A percentile compares a stretch with the other conserved stretches of the same genome.
Evolutionary conservation across 2,329 filamentous ascomycete species (phyloP).

Genomic region (Teratosphaeriaceae sp.): DNA sequence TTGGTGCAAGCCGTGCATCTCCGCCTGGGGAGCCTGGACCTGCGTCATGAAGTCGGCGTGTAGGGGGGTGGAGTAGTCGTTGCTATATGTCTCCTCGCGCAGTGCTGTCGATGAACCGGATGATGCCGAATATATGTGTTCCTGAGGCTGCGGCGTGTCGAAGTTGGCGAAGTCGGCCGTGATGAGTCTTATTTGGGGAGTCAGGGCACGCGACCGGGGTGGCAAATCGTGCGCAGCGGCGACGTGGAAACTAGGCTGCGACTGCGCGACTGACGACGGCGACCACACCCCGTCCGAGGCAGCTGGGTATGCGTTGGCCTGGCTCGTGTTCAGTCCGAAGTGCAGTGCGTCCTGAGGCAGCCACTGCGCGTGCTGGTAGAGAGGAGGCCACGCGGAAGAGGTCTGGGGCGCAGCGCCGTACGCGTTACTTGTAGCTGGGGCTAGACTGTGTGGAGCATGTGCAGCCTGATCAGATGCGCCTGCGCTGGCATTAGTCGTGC

Average conservation of each 20-base stretch:
- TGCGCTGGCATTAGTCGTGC: constrained; percentile 1
- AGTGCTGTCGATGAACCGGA: constrained; percentile 14
- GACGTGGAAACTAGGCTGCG: constrained; percentile 3
- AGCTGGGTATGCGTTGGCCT: constrained; percentile 10
- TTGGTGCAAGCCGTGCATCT: constrained; percentile 5
- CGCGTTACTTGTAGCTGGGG: background rate
- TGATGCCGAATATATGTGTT: constrained; percentile 13
- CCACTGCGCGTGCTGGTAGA: constrained; percentile 3
- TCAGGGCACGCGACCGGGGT: constrained; percentile 11
- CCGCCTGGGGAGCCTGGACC: constrained; percentile 4
- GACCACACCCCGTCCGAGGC: no score
- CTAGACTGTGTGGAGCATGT: constrained; percentile 1
- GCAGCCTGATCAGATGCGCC: constrained; percentile 5
- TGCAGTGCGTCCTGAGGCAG: constrained; percentile 12
- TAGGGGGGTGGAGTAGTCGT: no score
- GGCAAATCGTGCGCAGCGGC: constrained; percentile 11
- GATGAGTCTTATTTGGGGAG: constrained; percentile 20
- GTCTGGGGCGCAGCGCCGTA: constrained; percentile 8
- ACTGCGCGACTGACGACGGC: constrained; percentile 1
- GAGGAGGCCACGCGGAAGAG: constrained; percentile 1
- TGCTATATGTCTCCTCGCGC: constrained; percentile 5
- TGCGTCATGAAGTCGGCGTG: constrained; percentile 11
- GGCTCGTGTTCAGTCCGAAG: no score
- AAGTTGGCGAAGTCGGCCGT: constrained; percentile 10
- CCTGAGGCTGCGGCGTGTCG: constrained; percentile 18